These are phyloP conservation scores for Aegilops sharonensis DNA, from an alignment of 176 grass and related monocot species.

Conservation along the genomic window DNA sequence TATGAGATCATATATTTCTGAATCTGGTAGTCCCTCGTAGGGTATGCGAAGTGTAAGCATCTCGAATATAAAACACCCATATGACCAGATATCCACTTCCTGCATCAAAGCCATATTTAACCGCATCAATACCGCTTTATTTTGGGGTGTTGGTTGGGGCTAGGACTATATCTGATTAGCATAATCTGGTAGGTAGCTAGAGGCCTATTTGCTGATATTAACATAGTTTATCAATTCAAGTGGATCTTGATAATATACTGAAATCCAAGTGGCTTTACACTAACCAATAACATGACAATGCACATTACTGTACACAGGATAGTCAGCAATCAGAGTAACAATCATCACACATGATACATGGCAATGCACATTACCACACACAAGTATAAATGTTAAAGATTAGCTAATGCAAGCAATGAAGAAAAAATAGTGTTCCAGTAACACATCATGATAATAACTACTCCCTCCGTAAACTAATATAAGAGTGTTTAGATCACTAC, in stretches of 20 bases:
- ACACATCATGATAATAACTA: not conserved
- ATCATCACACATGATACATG: too few relatives aligned
- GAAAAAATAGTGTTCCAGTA: not conserved
- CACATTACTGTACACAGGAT: not conserved
- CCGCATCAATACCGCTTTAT: not conserved
- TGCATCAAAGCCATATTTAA: conserved; percentile 38
- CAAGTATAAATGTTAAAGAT: not conserved
- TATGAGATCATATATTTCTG: conserved; percentile 83
- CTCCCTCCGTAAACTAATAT: too few relatives aligned
- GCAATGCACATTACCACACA: not conserved
- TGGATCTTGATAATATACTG: conserved; percentile 3
- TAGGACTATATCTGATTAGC: not conserved
- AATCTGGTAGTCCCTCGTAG: conserved; percentile 67
- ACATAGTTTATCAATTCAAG: not conserved
- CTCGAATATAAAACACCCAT: conserved; percentile 90
- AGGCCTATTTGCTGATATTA: conserved; percentile 2
- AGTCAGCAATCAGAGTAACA: conserved; percentile 10
- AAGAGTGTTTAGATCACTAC: too few relatives aligned
- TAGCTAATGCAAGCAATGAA: not conserved
- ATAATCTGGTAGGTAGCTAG: conserved; percentile 1
- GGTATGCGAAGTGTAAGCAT: conserved; percentile 78
- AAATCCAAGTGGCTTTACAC: conserved; percentile 5
- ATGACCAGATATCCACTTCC: conserved; percentile 99
- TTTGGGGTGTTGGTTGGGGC: not conserved
- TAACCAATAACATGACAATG: not conserved